Conservation (phyloP, 768 basidiomycete species). For the Mycena filopes region DNA sequence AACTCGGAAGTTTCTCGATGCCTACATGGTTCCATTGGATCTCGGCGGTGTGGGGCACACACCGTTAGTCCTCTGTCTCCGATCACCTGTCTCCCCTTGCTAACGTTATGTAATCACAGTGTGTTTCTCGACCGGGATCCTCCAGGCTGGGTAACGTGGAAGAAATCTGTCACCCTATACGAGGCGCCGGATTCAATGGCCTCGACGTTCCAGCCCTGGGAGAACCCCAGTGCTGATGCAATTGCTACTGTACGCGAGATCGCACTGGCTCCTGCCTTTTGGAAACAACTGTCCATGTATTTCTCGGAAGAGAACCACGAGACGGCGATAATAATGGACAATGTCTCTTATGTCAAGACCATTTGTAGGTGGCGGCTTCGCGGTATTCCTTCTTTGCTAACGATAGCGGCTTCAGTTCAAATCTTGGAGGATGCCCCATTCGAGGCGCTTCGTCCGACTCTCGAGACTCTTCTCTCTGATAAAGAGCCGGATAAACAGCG, state of each 20-base stretch:
- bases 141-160: slow-evolving; percentile 80
- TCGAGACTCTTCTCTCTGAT: slow-evolving; percentile 72
- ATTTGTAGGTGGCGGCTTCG: slow-evolving; percentile 62
- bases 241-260: slow-evolving; percentile 61
- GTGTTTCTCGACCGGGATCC: slow-evolving; percentile 65
- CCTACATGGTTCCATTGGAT: slow-evolving; percentile 64
- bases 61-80: slow-evolving; percentile 53
- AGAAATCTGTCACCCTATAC: slow-evolving; percentile 55
- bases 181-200: slow-evolving; percentile 55
- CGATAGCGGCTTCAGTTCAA: slow-evolving; percentile 65
- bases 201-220: slow-evolving; percentile 71
- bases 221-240: slow-evolving; percentile 59
- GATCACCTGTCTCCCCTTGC: neutral
- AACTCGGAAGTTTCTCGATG: slow-evolving; percentile 64
- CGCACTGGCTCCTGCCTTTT: slow-evolving; percentile 63
- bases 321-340: slow-evolving; percentile 70
- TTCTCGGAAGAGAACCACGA: slow-evolving; percentile 85
- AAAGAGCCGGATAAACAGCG: slow-evolving; percentile 89
- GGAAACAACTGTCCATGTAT: slow-evolving; percentile 74
- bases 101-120: slow-evolving; percentile 46
- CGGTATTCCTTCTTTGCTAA: slow-evolving; percentile 6
- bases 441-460: slow-evolving; percentile 64
- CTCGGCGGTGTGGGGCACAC: slow-evolving; percentile 42
- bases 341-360: slow-evolving; percentile 78
- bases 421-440: slow-evolving; percentile 81